A percentile compares a stretch with the other conserved stretches of the same genome.
phyloP scores from a whole-genome alignment of 768 basidiomycete species.

The Trametes gibbosa region DNA sequence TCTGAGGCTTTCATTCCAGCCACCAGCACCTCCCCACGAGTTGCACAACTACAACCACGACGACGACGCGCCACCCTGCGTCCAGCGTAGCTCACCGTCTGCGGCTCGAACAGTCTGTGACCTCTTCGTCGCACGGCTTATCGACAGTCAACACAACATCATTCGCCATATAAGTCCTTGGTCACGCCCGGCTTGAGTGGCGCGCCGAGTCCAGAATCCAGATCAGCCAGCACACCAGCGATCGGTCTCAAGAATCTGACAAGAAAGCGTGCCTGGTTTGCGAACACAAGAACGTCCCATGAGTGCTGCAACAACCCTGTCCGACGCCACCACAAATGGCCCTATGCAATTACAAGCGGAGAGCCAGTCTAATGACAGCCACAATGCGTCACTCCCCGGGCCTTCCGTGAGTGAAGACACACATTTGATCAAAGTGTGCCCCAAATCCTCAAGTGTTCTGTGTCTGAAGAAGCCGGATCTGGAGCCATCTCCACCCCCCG shows the following conservation, averaged over 20 bases:
- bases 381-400: background rate
- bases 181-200: constrained; percentile 9
- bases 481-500: background rate
- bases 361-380: background rate
- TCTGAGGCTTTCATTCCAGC: constrained; percentile 8
- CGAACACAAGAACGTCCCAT: constrained; percentile 1
- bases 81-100: background rate
- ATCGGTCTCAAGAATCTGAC: background rate
- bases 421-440: background rate
- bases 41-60: constrained; percentile 4
- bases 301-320: constrained; percentile 7
- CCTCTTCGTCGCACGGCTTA: background rate
- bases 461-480: background rate
- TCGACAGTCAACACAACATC: background rate
- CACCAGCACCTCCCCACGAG: constrained; percentile 8
- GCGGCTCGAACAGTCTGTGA: background rate
- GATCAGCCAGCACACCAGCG: background rate
- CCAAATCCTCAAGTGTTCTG: background rate
- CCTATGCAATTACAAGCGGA: background rate
- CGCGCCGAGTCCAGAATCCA: background rate
- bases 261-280: constrained; percentile 4
- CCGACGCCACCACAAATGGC: background rate
- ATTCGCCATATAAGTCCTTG: constrained; percentile 9
- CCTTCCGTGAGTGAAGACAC: constrained; percentile 9
- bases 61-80: background rate